Percentiles rank a stretch among this genome's conserved stretches.
phyloP scores from a whole-genome alignment of 1,284 basidiomycete species.

The Cutaneotrichosporon mucoides region DNA sequence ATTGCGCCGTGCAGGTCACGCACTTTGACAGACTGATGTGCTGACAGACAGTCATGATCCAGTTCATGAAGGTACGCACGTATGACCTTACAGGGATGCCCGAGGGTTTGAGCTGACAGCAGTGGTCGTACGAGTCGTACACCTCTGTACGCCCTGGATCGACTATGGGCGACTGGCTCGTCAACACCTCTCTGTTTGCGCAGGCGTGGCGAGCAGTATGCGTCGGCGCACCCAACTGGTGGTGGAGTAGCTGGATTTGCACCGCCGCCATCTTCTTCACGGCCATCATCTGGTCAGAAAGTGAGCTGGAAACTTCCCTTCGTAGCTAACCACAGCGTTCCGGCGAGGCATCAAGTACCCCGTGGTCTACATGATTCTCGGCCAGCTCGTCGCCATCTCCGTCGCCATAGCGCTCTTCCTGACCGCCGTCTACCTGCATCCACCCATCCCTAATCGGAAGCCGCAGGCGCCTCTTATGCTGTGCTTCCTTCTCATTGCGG shows the following conservation, averaged over 20 bases:
- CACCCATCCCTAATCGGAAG: conserved; percentile 17
- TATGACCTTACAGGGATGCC: no score
- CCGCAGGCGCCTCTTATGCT: conserved; percentile 34
- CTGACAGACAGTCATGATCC: conserved; percentile 50
- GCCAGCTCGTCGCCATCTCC: conserved; percentile 68
- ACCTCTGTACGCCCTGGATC: conserved; percentile 32
- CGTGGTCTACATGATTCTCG: conserved; percentile 70
- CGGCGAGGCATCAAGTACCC: conserved; percentile 55
- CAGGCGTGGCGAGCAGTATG: conserved; percentile 59
- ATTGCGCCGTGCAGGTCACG: not conserved
- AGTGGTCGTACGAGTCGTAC: conserved; percentile 59
- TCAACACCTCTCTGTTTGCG: conserved; percentile 61
- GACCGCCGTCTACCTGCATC: conserved; percentile 55
- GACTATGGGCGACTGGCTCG: conserved; percentile 58
- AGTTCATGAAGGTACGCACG: conserved; percentile 54
- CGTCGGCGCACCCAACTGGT: conserved; percentile 58
- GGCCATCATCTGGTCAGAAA: conserved; percentile 58
- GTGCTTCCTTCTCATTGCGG: conserved; percentile 54
- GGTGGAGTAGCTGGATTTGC: conserved; percentile 71
- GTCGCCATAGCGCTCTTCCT: conserved; percentile 66
- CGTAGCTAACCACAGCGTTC: conserved; percentile 44
- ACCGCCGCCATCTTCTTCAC: conserved; percentile 65
- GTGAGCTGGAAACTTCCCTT: conserved; percentile 42
- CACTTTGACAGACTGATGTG: conserved; percentile 20
- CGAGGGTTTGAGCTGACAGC: conserved; percentile 3